Evolutionary conservation across 441 rosid genomes (phyloP), one percentile per base, ranked within the genome.

Genomic region (Jatropha podagrica): DNA sequence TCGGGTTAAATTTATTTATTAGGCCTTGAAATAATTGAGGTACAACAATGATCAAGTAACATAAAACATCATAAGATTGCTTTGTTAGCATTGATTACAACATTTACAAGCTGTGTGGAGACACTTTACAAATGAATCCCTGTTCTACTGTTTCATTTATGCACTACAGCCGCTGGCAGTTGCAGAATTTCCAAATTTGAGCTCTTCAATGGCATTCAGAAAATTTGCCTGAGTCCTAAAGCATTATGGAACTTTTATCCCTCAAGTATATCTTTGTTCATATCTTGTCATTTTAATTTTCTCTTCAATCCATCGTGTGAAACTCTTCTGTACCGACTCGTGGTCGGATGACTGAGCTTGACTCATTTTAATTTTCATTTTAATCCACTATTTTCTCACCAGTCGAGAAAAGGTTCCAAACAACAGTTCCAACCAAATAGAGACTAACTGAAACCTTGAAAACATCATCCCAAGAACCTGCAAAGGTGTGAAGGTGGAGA

Each of bases 391-490:
- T 86, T 84, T 92, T 92, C 90, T 92, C 97, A 46, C 97, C 97
- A 0, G 97, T 91, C 68, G 97, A 90, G 81, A 92, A 90, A 48
- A 92, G 81, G 75, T 92, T 92, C 98, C 97, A 92, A 18, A 90
- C 86, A 20, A 85, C 94, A 0, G 97, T 92, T 76, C 98, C 97
- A 12, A 86, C 90, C 78, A 95, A 82, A 85, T 95, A 90, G 48
- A 92, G 93, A 78, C 95, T 96, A 0, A 92, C 97, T 7, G 97
- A 91, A 73, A 91, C 97, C 78, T 90, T 78, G 81, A 95, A 95
- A 59, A 92, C 97, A 69, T 92, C 90, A 69, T 92, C 97, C 97
- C 97, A 92, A 2, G 97, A 90, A 76, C 97, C 97, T 92, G 87
- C 70, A 62, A 62, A 76, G 37, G 48, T 18, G 54, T 46, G 38